Base-by-base conservation (phyloP, 2,329 filamentous ascomycete species). In the Tolypocladium inflatum region DNA sequence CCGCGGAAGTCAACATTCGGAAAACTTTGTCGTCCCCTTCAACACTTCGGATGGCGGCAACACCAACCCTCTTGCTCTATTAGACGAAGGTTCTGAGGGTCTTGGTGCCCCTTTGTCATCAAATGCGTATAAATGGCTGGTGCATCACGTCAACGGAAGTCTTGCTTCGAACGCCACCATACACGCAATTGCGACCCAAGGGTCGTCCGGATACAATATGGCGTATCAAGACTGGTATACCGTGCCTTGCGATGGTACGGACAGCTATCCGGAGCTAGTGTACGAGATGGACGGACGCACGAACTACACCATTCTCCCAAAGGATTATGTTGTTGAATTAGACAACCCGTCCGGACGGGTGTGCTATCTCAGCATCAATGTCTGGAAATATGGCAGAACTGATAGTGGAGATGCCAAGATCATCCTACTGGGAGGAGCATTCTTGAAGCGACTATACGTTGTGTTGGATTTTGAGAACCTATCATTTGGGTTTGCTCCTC, bases 81-180 rank as follows among this genome's bases (percentile, higher is more conserved):
- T 57, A 9, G 56, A 57, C 10, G 56, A 57, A 38, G 56, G 56
- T 1, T 57, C 56, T 17, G 56, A 57, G 11, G 56, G 56, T 15
- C 50, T 57, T n/a, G 56, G 50, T 9, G 56, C 56, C 10, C 56
- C 56, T 21, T 21, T 57, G 17, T 54, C 56, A 5, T 42, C 33
- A 5, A 57, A 48, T 8, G 56, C 56, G 6, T 57, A 57, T 30
- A 6, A 8, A 7, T 57, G 56, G 56, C 38, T 57, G 2, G 51
- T 54, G 8, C 30, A 43, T 19, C 26, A 54, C 2, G 45, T 57
- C 50, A 37, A 37, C n/a, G 56, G 33, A 21, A 54, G 17, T 2
- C 50, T 37, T 11, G 56, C 56, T 19, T 45, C 50, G 4, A 43
- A 45, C 1, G 30, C 39, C 30, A 45, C 37, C 1, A 51, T 57